These are phyloP conservation scores for Leccinum barrowsii DNA, from an alignment of 768 basidiomycete species.

Conservation along the genomic window DNA sequence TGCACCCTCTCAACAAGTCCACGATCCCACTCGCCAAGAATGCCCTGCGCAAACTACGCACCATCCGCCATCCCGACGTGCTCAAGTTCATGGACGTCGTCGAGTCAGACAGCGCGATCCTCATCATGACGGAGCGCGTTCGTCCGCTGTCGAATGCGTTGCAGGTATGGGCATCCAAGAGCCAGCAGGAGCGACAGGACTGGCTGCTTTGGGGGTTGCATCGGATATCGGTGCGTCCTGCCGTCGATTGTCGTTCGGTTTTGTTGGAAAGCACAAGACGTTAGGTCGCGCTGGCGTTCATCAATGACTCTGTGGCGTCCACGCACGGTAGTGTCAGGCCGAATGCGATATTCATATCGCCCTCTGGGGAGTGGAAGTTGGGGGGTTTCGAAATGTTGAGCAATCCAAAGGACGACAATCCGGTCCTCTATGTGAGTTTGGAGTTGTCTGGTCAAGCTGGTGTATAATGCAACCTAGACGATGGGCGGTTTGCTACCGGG, in stretches of 20 bases:
- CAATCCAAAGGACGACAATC: slow-evolving; percentile 71
- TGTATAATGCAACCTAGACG: slow-evolving; percentile 43
- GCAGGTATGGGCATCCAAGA: slow-evolving; percentile 58
- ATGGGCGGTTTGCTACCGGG: slow-evolving; percentile 64
- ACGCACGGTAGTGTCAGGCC: slow-evolving; percentile 78
- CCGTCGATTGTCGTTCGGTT: not conserved
- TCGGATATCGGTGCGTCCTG: slow-evolving; percentile 66
- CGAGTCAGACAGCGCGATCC: slow-evolving; percentile 82
- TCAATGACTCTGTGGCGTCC: slow-evolving; percentile 79
- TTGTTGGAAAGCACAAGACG: not conserved
- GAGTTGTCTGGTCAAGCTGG: not conserved
- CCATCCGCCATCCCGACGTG: slow-evolving; percentile 92
- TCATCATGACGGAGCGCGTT: slow-evolving; percentile 94
- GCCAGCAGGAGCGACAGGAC: slow-evolving; percentile 68
- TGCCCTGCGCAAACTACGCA: slow-evolving; percentile 83
- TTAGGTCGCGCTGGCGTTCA: slow-evolving; percentile 84
- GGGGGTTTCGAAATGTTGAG: slow-evolving; percentile 93
- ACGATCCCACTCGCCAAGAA: slow-evolving; percentile 80
- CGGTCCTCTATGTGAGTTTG: slow-evolving; percentile 73
- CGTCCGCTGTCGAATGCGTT: slow-evolving; percentile 65
- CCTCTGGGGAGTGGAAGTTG: slow-evolving; percentile 94
- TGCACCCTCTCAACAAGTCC: slow-evolving; percentile 53
- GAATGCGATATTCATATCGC: slow-evolving; percentile 85
- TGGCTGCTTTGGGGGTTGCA: slow-evolving; percentile 95
- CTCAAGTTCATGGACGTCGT: slow-evolving; percentile 93